Conservation (phyloP, 768 basidiomycete species). For the Auricularia sp. region DNA sequence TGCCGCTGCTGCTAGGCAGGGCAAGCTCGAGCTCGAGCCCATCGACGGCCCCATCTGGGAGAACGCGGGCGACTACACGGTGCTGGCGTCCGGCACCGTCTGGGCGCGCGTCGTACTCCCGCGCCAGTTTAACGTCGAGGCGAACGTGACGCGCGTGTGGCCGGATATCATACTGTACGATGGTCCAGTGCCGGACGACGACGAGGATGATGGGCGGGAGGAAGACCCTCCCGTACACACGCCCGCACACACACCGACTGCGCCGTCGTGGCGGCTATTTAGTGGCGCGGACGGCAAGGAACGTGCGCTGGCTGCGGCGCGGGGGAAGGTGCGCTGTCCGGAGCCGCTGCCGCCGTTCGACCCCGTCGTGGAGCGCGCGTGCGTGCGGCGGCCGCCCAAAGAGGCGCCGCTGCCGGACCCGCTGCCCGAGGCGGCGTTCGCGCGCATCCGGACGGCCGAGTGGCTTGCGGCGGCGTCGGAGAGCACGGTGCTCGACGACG, state of each 20-base stretch:
- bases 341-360: constrained; percentile 1
- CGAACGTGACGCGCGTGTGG: constrained; percentile 53
- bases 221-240: neutral
- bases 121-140: constrained; percentile 50
- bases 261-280: neutral
- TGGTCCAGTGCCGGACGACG: constrained; percentile 42
- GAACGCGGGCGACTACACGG: constrained; percentile 12
- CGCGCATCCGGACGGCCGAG: constrained; percentile 56
- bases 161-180: constrained; percentile 76
- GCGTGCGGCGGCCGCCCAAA: neutral
- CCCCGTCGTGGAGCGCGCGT: neutral
- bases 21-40: neutral
- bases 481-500: constrained; percentile 23
- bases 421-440: constrained; percentile 63
- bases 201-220: constrained; percentile 1
- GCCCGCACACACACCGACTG: neutral
- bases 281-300: constrained; percentile 2
- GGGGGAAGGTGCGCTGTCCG: neutral
- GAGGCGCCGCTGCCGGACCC: constrained; percentile 47
- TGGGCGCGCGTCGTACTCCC: constrained; percentile 59
- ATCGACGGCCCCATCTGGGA: constrained; percentile 13
- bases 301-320: constrained; percentile 2
- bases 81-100: constrained; percentile 64
- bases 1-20: neutral
- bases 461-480: constrained; percentile 41